Percentiles rank a stretch among this genome's conserved stretches.
Evolutionary conservation across 169 alveolate species (phyloP).

Genomic region (Babesia gibsoni): DNA sequence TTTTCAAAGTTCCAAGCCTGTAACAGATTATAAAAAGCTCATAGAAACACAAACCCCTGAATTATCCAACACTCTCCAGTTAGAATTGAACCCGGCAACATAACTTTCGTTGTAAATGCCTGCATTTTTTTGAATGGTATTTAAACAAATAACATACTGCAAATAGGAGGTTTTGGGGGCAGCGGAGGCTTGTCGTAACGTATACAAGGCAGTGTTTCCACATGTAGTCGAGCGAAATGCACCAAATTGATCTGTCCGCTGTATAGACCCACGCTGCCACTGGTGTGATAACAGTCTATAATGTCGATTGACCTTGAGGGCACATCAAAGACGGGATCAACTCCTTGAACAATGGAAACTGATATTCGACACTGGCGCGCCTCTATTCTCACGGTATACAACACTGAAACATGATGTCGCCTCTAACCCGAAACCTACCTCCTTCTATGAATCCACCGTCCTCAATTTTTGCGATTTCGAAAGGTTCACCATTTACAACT

Average conservation of each 20-base stretch:
- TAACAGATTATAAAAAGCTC: not conserved
- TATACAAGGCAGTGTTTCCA: slow-evolving; percentile 78
- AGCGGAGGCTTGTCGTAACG: slow-evolving; percentile 62
- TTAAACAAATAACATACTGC: slow-evolving; percentile 67
- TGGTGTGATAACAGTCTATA: slow-evolving; percentile 71
- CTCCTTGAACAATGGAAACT: slow-evolving; percentile 56
- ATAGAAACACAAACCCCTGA: slow-evolving; percentile 8
- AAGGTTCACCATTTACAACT: slow-evolving; percentile 79
- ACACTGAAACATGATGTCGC: slow-evolving; percentile 33
- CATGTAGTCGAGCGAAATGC: slow-evolving; percentile 66
- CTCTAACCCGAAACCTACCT: slow-evolving; percentile 3
- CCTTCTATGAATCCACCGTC: slow-evolving; percentile 64
- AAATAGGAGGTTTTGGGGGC: slow-evolving; percentile 73
- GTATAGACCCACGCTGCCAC: slow-evolving; percentile 79
- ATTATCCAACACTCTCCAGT: slow-evolving; percentile 51
- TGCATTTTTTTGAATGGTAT: not conserved
- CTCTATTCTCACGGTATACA: slow-evolving; percentile 80
- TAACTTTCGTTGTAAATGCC: slow-evolving; percentile 50
- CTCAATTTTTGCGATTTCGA: slow-evolving; percentile 78
- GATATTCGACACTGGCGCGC: slow-evolving; percentile 65
- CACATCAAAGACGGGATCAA: slow-evolving; percentile 60
- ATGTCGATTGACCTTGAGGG: slow-evolving; percentile 72
- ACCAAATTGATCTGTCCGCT: slow-evolving; percentile 73
- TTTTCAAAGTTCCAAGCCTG: slow-evolving; percentile 67
- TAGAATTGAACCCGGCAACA: slow-evolving; percentile 10